Conservation (phyloP, 208 protist genomes). For the Paratrypanosoma confusum region DNA sequence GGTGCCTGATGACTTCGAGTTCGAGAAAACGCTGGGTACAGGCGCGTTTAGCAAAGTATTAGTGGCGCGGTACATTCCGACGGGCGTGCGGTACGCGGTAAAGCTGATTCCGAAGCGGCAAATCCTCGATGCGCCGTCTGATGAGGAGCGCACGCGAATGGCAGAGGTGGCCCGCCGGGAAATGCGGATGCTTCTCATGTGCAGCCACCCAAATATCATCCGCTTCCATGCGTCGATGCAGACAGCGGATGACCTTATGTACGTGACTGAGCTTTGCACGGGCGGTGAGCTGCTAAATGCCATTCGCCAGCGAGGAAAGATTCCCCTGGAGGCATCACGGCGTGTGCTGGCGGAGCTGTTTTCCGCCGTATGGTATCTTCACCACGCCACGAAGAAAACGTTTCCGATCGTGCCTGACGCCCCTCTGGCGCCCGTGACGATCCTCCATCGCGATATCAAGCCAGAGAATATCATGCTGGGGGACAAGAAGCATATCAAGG, state of each 20-base stretch:
- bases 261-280: conserved; percentile 77
- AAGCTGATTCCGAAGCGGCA: conserved; percentile 78
- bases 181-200: conserved; percentile 76
- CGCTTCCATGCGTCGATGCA: conserved; percentile 77
- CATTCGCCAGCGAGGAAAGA: conserved; percentile 37
- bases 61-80: conserved; percentile 55
- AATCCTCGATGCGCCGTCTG: conserved; percentile 76
- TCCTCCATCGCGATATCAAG: conserved; percentile 95
- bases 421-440: conserved; percentile 33
- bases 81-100: conserved; percentile 53
- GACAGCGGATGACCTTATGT: conserved; percentile 71
- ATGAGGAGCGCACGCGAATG: conserved; percentile 77
- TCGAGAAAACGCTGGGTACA: conserved; percentile 51
- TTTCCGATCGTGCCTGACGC: conserved; percentile 15
- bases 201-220: conserved; percentile 82
- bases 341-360: conserved; percentile 89
- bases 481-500: conserved; percentile 82
- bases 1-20: conserved; percentile 64
- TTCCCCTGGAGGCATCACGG: conserved; percentile 74
- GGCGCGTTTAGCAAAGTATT: conserved; percentile 86
- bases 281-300: conserved; percentile 73
- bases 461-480: conserved; percentile 94
- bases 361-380: conserved; percentile 92
- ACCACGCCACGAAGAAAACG: conserved; percentile 64
- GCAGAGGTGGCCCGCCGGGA: conserved; percentile 75